phyloP scores from a whole-genome alignment of 1,284 basidiomycete species.

The Boletellus sp. region DNA sequence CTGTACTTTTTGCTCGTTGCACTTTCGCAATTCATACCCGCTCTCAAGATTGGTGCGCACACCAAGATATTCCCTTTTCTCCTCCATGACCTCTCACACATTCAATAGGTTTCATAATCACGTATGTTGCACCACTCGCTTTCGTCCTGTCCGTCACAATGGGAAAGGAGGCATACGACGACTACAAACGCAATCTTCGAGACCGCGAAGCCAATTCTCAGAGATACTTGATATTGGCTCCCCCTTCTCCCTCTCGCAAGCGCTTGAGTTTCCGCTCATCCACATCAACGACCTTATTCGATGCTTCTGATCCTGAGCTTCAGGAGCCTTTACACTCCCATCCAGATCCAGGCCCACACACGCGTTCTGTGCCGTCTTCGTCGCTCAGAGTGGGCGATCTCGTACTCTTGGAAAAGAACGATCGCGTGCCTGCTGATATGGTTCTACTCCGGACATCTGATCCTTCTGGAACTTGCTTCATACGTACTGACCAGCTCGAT shows the following conservation, averaged over 20 bases:
- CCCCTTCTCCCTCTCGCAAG: constrained; percentile 37
- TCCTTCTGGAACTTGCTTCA: constrained; percentile 89
- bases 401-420: constrained; percentile 92
- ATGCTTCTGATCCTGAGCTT: constrained; percentile 19
- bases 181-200: constrained; percentile 89
- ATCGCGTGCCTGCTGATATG: constrained; percentile 94
- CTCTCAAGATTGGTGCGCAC: constrained; percentile 85
- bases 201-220: constrained; percentile 95
- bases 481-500: constrained; percentile 96
- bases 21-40: constrained; percentile 92
- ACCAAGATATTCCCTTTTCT: neutral
- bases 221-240: constrained; percentile 80
- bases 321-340: constrained; percentile 19
- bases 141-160: constrained; percentile 95
- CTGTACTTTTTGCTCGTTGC: constrained; percentile 98
- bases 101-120: constrained; percentile 82
- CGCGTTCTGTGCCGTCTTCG: constrained; percentile 83
- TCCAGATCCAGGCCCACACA: constrained; percentile 45
- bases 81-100: neutral
- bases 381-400: constrained; percentile 90
- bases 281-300: constrained; percentile 21
- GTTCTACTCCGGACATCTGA: constrained; percentile 88
- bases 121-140: constrained; percentile 93
- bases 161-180: constrained; percentile 98
- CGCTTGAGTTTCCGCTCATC: constrained; percentile 32